Evolutionary conservation across 805 yeast genomes (phyloP).

Genomic region (Candida maltosa): DNA sequence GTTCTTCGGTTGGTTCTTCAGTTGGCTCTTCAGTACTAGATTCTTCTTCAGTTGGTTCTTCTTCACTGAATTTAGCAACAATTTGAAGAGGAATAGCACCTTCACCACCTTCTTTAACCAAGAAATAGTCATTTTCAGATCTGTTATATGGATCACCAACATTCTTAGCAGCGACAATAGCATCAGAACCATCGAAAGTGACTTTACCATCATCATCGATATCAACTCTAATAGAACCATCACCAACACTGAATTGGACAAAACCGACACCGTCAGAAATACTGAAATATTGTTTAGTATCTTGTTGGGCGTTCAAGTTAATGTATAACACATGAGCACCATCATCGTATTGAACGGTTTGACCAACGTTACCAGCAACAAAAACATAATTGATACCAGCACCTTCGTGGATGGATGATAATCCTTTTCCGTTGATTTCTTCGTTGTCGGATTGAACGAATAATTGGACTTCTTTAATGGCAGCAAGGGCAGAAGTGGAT

Average conservation of each 20-base stretch:
- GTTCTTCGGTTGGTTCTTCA: conserved; percentile 1
- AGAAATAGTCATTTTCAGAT: conserved; percentile 14
- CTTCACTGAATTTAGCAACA: conserved; percentile 1
- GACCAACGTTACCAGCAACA: conserved; percentile 19
- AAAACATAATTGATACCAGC: conserved; percentile 43
- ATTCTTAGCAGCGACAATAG: conserved; percentile 25
- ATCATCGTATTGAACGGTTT: conserved; percentile 19
- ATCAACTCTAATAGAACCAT: conserved; percentile 7
- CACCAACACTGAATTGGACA: conserved; percentile 11
- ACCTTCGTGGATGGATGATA: conserved; percentile 38
- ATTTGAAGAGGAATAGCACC: too few relatives aligned
- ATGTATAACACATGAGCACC: conserved; percentile 4
- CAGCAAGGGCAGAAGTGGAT: conserved; percentile 9
- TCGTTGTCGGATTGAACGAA: conserved; percentile 20
- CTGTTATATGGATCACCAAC: conserved; percentile 26
- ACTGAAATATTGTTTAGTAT: conserved; percentile 4
- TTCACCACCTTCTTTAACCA: conserved; percentile 10
- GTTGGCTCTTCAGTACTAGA: too few relatives aligned
- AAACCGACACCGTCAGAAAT: conserved; percentile 8
- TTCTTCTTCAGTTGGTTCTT: neutral
- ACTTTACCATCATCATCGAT: conserved; percentile 7
- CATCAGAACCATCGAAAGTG: conserved; percentile 14
- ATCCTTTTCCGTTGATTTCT: conserved; percentile 23
- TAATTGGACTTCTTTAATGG: conserved; percentile 14
- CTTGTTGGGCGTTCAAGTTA: conserved; percentile 1